Base-by-base conservation (phyloP, 257 asterid genomes). In the Nicotiana tomentosiformis region DNA sequence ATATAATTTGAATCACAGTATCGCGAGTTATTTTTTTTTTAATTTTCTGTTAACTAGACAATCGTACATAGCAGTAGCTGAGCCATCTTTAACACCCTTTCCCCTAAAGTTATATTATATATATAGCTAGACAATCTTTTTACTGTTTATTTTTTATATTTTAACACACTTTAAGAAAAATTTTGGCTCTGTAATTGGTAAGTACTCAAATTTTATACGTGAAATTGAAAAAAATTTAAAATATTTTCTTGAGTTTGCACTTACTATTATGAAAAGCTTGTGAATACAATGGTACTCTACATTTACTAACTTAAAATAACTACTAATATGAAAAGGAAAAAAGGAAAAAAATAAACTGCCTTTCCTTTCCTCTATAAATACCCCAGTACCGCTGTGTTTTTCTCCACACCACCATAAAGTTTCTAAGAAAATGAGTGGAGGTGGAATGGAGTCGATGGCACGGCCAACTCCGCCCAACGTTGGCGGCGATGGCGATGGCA, bases 391-490 rank as follows among this genome's bases (percentile, higher is more conserved):
- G 1, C 26, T 3, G 2, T 16, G 17, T 66, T 16, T 16, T 8
- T 46, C 32, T 49, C 32, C 49, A 43, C 66, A 65, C 29, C 74
- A 61, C 29, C 49, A 62, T 11, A n/a, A 62, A 62, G 33, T 30
- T 65, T 65, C 49, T 58, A n/a, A 68, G 1, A 33, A 62, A 83
- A 86, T 51, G 84, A 80, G 86, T 8, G 64, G 70, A 43, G 87
- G 86, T 29, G 84, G 77, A 43, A 85, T 85, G 89, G 92, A 84
- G 80, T 86, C 94, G 43, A 82, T 91, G 26, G 56, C 91, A 60
- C 87, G 86, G 81, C 86, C 83, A 65, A 77, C 84, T 12, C 46
- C 85, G 2, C 53, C 85, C 0, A 84, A 74, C 3, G 51, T 84
- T 1, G 88, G 82, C 2, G 86, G 49, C 5, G 84, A 60, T n/a